A percentile compares a stretch with the other conserved stretches of the same genome.
Evolutionary conservation across 2,329 filamentous ascomycete species (phyloP).

Genomic region (Fusarium sp.): DNA sequence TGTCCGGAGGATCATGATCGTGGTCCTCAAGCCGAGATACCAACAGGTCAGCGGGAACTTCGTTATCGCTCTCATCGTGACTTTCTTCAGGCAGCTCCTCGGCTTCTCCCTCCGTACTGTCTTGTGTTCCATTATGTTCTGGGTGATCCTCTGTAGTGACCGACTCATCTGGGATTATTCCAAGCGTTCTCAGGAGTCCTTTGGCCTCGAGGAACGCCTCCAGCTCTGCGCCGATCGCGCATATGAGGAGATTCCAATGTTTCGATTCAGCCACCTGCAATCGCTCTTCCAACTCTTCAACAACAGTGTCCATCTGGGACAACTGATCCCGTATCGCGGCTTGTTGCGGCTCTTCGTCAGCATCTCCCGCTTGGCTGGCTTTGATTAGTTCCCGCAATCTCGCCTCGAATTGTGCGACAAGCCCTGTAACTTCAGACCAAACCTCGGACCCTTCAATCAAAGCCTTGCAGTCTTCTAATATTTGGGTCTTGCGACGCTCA

Average conservation of each 20-base stretch:
- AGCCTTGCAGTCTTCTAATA: constrained; percentile 71
- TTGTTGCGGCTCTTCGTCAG: constrained; percentile 49
- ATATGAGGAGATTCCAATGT: constrained; percentile 79
- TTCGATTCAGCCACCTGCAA: constrained; percentile 66
- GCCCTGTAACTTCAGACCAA: constrained; percentile 71
- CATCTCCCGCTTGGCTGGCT: constrained; percentile 42
- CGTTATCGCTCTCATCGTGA: constrained; percentile 54
- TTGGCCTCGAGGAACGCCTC: constrained; percentile 73
- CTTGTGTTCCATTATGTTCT: background rate
- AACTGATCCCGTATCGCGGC: constrained; percentile 60
- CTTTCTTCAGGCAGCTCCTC: constrained; percentile 21
- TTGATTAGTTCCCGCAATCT: constrained; percentile 68
- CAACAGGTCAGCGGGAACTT: constrained; percentile 56
- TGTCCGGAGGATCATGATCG: constrained; percentile 27
- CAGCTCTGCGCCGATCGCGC: constrained; percentile 78
- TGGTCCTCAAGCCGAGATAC: constrained; percentile 46
- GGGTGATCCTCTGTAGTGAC: constrained; percentile 7
- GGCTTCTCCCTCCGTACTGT: background rate
- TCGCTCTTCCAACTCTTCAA: constrained; percentile 64
- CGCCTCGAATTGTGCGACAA: constrained; percentile 73
- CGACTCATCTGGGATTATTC: constrained; percentile 7
- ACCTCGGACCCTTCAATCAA: constrained; percentile 73
- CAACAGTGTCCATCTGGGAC: constrained; percentile 65
- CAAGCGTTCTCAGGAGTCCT: constrained; percentile 57
- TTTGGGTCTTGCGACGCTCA: constrained; percentile 63